Evolutionary conservation across 805 yeast genomes (phyloP), one percentile per base, ranked within the genome.

Genomic region (Candida oleophila): DNA sequence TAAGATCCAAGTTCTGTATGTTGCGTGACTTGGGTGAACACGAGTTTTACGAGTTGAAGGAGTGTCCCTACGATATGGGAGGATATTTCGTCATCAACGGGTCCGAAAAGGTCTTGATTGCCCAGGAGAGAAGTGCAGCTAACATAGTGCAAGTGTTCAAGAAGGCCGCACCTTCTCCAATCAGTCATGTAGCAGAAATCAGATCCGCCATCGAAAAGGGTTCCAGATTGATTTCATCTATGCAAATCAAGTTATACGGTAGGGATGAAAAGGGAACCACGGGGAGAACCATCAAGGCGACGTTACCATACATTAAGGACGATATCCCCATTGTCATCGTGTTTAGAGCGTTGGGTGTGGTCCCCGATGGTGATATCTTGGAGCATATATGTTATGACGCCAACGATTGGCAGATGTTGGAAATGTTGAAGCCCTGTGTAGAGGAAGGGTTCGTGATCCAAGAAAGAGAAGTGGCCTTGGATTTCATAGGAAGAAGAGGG

Each of bases 51-150:
- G 96, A 90, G 59, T 80, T 94, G 63, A 91, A 94, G 69, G 99
- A 94, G 71, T 94, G 99, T 73, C 99, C 99, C 28, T 94, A 89
- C 69, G 99, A 94, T 77, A 96, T 94, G 95, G 99, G 99, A 68
- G 99, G 99, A 52, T 94, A 94, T 69, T 94, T 94, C 65, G 91
- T 94, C 57, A 94, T 94, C 63, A 94, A 94, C 73, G 99, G 99
- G 59, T 89, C 97, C 18, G 99, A 94, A 67, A 94, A 94, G 68
- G 99, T 94, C 47, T 76, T 94, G 61, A 94, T 94, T 74, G 99
- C 99, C 28, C 99, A 94, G 72, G 99, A 94, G 71, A 83, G 99
- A 67, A 84, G 94, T 49, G 98, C 99, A 12, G 99, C 99, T 42
- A 94, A 94, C 64, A 94, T 94, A 55, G 99, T 94, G 34, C 99